Base-by-base conservation (phyloP, 1,284 basidiomycete genomes). In the Grifola frondosa region DNA sequence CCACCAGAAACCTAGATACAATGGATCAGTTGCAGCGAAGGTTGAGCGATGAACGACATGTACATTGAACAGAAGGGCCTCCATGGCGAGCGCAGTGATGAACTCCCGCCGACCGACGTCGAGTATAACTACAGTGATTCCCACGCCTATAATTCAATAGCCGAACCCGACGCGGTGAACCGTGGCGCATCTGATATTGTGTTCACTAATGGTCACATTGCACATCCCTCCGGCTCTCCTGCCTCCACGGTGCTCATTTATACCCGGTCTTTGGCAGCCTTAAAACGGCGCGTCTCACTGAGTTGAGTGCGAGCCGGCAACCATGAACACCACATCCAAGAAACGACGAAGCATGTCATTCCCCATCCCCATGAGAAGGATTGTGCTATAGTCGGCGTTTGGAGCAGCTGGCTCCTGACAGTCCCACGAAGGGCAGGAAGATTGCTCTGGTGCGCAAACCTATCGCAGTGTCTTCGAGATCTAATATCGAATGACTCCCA, bases 51-150 rank as follows among this genome's bases (percentile, higher is more conserved):
- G 19, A 17, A 37, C 36, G 15, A 17, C 30, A 66, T 75, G 58
- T 69, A 90, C 88, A 71, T 94, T 94, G 75, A 91, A 94, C 59
- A 88, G 78, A 48, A 94, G 72, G 38, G 87, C 88, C 73, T 94
- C 89, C 89, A 92, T 92, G 50, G 40, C 50, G 49, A 46, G 46
- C 48, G 26, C 13, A n/a, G 5, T 23, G 43, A 49, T 37, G 38
- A 49, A 48, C 44, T 16, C 37, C 20, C 21, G 10, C 7, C 30
- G 16, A 19, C 36, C 40, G 44, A n/a, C n/a, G n/a, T n/a, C n/a
- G 28, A 35, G 42, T 40, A 40, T 47, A 45, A 23, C 42, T 40
- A 45, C 42, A 21, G 6, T 3, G 12, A 6, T 49, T 53, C 51
- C 42, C 51, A 53, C 51, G 48, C 32, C 10, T 32, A n/a, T 32